phyloP scores from a whole-genome alignment of 2,329 filamentous ascomycete genomes.

The Aspergillus piperis region DNA sequence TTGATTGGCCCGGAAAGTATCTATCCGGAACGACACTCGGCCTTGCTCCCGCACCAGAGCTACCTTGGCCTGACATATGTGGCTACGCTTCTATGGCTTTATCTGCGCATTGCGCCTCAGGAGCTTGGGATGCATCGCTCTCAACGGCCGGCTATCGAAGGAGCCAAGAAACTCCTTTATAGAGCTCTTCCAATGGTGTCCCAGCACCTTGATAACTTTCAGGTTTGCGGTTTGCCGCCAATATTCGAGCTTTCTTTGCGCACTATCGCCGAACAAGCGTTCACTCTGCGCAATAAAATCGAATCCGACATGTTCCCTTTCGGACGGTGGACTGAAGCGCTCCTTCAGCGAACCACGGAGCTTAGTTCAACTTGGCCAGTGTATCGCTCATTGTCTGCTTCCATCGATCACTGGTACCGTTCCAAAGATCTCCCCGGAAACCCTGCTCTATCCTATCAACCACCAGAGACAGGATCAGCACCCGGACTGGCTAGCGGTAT shows the following conservation, averaged over 20 bases:
- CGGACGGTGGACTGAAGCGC: conserved; percentile 35
- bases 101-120: conserved; percentile 35
- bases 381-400: conserved; percentile 33
- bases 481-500: neutral
- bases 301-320: conserved; percentile 39
- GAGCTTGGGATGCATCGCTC: conserved; percentile 33
- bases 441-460: conserved; percentile 13
- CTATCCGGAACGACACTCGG: conserved; percentile 38
- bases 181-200: conserved; percentile 37
- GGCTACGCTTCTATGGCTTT: conserved; percentile 40
- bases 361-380: conserved; percentile 37
- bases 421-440: conserved; percentile 19
- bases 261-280: conserved; percentile 39
- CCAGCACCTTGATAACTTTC: conserved; percentile 42
- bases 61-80: conserved; percentile 41
- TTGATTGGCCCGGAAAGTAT: conserved; percentile 40
- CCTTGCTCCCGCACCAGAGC: conserved; percentile 43
- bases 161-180: conserved; percentile 41
- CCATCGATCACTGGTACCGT: conserved; percentile 32
- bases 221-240: conserved; percentile 38
- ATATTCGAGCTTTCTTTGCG: conserved; percentile 41
- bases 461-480: conserved; percentile 5
- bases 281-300: conserved; percentile 29
- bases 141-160: conserved; percentile 37
- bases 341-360: conserved; percentile 30